phyloP scores from a whole-genome alignment of 1,284 basidiomycete genomes.

The Hypsizygus ulmarius region DNA sequence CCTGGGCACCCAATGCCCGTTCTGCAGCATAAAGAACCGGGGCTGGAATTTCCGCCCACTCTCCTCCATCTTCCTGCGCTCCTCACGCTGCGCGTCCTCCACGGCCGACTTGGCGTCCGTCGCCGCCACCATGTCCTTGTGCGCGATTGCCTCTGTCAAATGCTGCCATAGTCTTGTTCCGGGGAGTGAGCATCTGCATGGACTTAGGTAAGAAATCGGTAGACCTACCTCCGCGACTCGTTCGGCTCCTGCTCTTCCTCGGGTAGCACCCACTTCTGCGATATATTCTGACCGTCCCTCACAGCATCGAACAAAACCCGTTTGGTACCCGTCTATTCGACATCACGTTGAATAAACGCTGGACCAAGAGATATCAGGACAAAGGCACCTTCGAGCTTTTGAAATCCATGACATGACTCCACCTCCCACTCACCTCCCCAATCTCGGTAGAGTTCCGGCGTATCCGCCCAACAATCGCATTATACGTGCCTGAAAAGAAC shows the following conservation, averaged over 20 bases:
- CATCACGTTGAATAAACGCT: not conserved
- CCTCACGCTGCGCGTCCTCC: conserved; percentile 90
- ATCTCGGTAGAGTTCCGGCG: conserved; percentile 65
- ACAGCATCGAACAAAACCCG: conserved; percentile 84
- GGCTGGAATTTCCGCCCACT: conserved; percentile 63
- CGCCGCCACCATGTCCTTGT: conserved; percentile 92
- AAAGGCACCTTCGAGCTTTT: conserved; percentile 73
- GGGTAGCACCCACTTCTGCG: conserved; percentile 81
- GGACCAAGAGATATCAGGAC: not conserved
- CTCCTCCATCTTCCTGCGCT: conserved; percentile 77
- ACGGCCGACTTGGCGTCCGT: conserved; percentile 89
- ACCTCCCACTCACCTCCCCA: conserved; percentile 89
- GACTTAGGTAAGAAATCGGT: not conserved
- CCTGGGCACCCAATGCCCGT: conserved; percentile 81
- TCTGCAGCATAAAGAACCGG: conserved; percentile 79
- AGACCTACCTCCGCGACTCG: conserved; percentile 77
- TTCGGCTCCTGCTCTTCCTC: conserved; percentile 88
- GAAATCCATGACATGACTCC: conserved; percentile 91
- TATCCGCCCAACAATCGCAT: conserved; percentile 83
- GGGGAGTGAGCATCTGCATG: not conserved
- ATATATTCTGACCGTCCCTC: conserved; percentile 69
- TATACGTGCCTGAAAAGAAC: conserved; percentile 97
- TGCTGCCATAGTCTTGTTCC: conserved; percentile 73
- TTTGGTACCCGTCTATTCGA: conserved; percentile 59
- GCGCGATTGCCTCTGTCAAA: conserved; percentile 84